Base-by-base conservation (phyloP, 148 eudicot species). In the Silene latifolia region DNA sequence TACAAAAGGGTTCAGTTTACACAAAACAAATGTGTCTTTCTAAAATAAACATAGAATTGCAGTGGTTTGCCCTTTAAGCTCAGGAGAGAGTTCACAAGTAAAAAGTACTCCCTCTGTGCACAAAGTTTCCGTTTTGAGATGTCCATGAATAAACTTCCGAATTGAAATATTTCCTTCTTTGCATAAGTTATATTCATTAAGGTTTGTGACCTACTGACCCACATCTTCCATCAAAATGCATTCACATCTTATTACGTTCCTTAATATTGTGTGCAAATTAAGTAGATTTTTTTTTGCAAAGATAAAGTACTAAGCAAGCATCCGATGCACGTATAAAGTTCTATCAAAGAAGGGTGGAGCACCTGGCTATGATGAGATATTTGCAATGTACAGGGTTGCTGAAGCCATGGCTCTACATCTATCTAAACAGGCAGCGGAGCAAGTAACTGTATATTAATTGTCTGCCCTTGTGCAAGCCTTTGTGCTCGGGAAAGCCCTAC, bases 321-420 rank as follows among this genome's bases (percentile, higher is more conserved):
- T 39, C 44, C 4, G 2, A 11, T 48, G 54, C 54, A 48, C 17
- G 54, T 48, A 48, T 48, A 48, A 48, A 39, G 44, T 48, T 48
- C 8, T 12, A 48, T 39, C 44, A 39, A 39, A 8, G 9, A 48
- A 14, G 21, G 70, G 39, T 27, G 77, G 13, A 57, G 23, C 71
- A 95, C 98, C 97, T 95, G 98, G 79, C 98, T 88, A 80, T 95
- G 96, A 86, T 95, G 98, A 66, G 97, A 86, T 74, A 92, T 88
- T 72, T 82, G 70, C 74, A 95, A 77, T 81, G 92, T 89, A 83
- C 98, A 90, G 48, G 97, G 91, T 83, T 87, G 84, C 82, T 95
- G 98, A 60, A 84, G 73, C 97, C 97, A 95, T 42, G 98, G 98
- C 79, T 95, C 97, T 72, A 97, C 98, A 79, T 95, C 98, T 78